A percentile compares a stretch with the other conserved stretches of the same genome.
Conservation (phyloP, 805 yeast species). For the Sungouiella thailandica region DNA sequence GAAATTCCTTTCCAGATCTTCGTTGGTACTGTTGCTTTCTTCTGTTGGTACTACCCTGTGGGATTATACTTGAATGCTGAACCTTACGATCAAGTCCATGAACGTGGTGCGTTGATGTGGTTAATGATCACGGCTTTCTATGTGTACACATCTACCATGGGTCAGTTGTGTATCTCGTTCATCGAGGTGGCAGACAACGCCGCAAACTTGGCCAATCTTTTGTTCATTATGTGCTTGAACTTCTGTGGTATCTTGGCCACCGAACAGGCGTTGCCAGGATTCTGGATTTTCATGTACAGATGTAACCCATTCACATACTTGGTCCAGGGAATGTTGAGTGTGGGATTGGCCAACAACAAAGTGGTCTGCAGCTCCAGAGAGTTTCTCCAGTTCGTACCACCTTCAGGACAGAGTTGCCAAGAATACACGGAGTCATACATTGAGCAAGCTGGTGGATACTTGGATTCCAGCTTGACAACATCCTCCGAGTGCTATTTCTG, state of each 20-base stretch:
- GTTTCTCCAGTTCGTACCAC: constrained; percentile 30
- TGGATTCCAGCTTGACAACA: constrained; percentile 52
- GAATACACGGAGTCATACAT: constrained; percentile 46
- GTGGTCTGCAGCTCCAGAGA: constrained; percentile 43
- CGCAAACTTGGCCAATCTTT: constrained; percentile 20
- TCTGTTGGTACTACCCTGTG: constrained; percentile 55
- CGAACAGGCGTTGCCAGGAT: constrained; percentile 63
- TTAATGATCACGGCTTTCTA: constrained; percentile 16
- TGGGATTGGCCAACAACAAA: constrained; percentile 45
- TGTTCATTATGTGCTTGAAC: constrained; percentile 36
- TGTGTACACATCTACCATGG: constrained; percentile 19
- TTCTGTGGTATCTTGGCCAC: constrained; percentile 74
- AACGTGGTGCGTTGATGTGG: constrained; percentile 38
- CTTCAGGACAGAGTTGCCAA: constrained; percentile 60
- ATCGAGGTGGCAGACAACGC: constrained; percentile 21
- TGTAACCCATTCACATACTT: constrained; percentile 70
- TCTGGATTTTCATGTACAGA: constrained; percentile 83
- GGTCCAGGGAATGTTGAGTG: constrained; percentile 16
- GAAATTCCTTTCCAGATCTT: constrained; percentile 45
- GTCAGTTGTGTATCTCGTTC: constrained; percentile 20
- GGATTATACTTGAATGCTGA: constrained; percentile 16
- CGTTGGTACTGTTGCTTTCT: constrained; percentile 59
- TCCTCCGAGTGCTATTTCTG: constrained; percentile 55
- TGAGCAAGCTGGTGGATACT: constrained; percentile 46
- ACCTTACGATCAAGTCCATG: constrained; percentile 14